These are phyloP conservation scores for Coprinopsis strossmayeri DNA, from an alignment of 768 basidiomycete species.

Conservation along the genomic window DNA sequence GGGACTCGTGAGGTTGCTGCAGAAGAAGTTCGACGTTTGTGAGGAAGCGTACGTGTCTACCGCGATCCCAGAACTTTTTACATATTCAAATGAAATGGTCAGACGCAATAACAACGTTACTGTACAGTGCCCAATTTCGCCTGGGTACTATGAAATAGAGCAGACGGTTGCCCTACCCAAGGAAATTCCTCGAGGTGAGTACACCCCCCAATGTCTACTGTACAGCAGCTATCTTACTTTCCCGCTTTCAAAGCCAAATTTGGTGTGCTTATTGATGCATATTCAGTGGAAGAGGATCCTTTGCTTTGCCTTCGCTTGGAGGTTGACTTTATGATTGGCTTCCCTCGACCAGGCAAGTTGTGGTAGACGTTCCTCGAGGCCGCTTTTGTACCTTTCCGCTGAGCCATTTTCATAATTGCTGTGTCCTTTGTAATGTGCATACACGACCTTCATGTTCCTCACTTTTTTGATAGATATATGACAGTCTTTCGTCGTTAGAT, in stretches of 20 bases:
- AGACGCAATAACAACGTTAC: slow-evolving; percentile 71
- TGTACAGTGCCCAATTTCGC: slow-evolving; percentile 79
- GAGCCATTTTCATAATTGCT: too few species aligned
- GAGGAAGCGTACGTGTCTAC: slow-evolving; percentile 77
- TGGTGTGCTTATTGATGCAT: slow-evolving; percentile 58
- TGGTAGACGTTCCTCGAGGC: slow-evolving; percentile 2
- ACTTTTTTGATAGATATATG: background rate
- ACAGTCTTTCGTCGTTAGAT: too few species aligned
- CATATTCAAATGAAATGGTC: slow-evolving; percentile 8
- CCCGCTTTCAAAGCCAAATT: too few species aligned
- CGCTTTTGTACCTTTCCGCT: too few species aligned
- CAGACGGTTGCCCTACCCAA: slow-evolving; percentile 86
- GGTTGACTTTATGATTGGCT: slow-evolving; percentile 65
- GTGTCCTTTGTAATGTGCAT: too few species aligned
- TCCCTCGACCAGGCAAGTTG: slow-evolving; percentile 22
- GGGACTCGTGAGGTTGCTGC: slow-evolving; percentile 86
- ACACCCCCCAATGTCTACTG: too few species aligned
- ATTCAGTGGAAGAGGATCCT: slow-evolving; percentile 63
- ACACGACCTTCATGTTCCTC: background rate
- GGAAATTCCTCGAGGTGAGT: slow-evolving; percentile 82
- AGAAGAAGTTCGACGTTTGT: slow-evolving; percentile 83
- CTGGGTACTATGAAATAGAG: slow-evolving; percentile 62
- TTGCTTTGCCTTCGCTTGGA: slow-evolving; percentile 76
- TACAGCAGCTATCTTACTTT: too few species aligned
- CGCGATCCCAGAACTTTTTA: background rate